These are phyloP conservation scores for Pistacia atlantica DNA, from an alignment of 345 rosid species.

Conservation along the genomic window DNA sequence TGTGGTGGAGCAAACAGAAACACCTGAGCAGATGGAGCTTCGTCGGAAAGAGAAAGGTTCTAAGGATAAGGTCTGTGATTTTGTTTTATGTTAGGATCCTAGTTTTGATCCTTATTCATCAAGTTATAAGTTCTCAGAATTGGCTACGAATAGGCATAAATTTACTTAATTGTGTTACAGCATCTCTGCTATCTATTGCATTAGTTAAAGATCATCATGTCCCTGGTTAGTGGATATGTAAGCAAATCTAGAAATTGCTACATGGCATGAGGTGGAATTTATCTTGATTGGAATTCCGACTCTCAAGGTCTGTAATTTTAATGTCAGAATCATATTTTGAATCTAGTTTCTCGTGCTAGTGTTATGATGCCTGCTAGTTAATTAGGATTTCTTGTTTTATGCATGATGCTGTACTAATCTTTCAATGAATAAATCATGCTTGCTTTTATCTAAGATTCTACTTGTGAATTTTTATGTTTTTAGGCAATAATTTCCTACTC, in stretches of 20 bases:
- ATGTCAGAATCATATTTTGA: not conserved
- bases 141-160: not conserved
- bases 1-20: conserved; percentile 96
- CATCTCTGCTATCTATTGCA: not conserved
- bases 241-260: not conserved
- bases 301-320: not conserved
- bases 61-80: conserved; percentile 75
- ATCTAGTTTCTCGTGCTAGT: not conserved
- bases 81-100: conserved; percentile 5
- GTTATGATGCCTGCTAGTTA: not conserved
- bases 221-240: not conserved
- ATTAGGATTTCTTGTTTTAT: conserved; percentile 4
- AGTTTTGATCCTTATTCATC: not conserved
- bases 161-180: not conserved
- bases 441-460: not conserved
- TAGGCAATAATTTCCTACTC: not conserved
- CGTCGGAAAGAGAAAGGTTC: conserved; percentile 91
- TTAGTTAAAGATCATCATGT: not conserved
- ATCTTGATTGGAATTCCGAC: not conserved
- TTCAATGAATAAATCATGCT: not conserved
- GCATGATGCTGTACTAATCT: not conserved
- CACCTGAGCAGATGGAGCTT: conserved; percentile 91
- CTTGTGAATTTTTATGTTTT: not conserved
- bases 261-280: not conserved
- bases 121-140: not conserved